Percentiles rank a stretch among this genome's conserved stretches.
Conservation (phyloP, 176 grass and related monocot species). For the Poa pratensis region DNA sequence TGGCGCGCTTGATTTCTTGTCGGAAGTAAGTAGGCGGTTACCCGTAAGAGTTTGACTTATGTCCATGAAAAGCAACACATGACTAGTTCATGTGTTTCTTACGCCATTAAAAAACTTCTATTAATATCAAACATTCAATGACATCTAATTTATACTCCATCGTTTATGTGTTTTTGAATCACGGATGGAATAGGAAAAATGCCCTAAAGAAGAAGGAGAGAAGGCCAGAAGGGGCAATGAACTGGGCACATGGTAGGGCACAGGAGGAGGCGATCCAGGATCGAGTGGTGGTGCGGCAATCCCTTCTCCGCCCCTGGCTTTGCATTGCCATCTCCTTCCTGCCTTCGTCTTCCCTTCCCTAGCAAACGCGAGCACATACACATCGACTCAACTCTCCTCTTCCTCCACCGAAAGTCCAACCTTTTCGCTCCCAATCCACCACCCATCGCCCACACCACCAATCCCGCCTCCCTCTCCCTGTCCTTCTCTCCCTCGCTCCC, state of each 20-base stretch:
- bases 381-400: constrained; percentile 20
- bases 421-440: constrained; percentile 8
- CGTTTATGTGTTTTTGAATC: neutral
- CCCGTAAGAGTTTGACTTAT: neutral
- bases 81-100: neutral
- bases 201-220: neutral
- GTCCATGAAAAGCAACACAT: neutral
- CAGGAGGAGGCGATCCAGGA: constrained; percentile 38
- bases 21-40: neutral
- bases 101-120: neutral
- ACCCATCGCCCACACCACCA: constrained; percentile 28
- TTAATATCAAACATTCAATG: neutral
- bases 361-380: neutral
- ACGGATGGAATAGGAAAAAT: too few relatives aligned
- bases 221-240: neutral
- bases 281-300: constrained; percentile 29
- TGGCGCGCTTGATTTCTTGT: neutral
- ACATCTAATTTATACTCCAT: neutral
- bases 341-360: neutral
- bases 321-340: constrained; percentile 14
- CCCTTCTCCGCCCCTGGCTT: constrained; percentile 16
- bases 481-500: too few relatives aligned
- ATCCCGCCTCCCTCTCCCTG: constrained; percentile 1
- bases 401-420: constrained; percentile 12
- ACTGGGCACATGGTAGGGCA: constrained; percentile 12